Evolutionary conservation across 2,329 filamentous ascomycete genomes (phyloP).

Genomic region (Cryphonectria nitschkei): DNA sequence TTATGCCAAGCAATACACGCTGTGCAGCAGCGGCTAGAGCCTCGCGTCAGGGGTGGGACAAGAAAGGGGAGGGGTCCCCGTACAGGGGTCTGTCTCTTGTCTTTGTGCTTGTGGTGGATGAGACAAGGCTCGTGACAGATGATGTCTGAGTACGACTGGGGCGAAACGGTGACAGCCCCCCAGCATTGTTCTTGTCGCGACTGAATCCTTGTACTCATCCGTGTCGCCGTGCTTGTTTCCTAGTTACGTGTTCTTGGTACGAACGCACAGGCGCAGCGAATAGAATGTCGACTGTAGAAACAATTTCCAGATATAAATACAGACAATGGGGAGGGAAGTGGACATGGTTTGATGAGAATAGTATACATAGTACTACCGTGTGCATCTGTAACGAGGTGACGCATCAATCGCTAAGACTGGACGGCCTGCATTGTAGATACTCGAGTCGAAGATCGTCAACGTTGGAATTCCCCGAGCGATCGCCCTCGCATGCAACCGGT

Average conservation of each 20-base stretch:
- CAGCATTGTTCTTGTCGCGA: background rate
- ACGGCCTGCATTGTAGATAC: background rate
- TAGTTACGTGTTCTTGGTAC: too few species aligned
- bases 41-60: conserved; percentile 6
- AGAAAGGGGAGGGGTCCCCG: background rate
- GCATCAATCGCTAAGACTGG: too few species aligned
- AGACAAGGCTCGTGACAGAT: conserved; percentile 29
- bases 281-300: too few species aligned
- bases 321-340: too few species aligned
- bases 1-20: conserved; percentile 4
- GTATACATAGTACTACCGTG: background rate
- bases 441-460: background rate
- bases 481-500: background rate
- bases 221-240: too few species aligned
- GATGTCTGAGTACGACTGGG: conserved; percentile 26
- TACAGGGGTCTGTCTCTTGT: background rate
- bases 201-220: too few species aligned
- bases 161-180: conserved; percentile 16
- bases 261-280: too few species aligned
- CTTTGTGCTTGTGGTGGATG: conserved; percentile 11
- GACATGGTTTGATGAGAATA: background rate
- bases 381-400: background rate
- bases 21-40: conserved; percentile 14
- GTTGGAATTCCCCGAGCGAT: background rate
- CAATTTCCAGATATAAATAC: too few species aligned